These are phyloP conservation scores for Thalassiosira mediterranea DNA, from an alignment of 352 stramenopile species.

Conservation along the genomic window DNA sequence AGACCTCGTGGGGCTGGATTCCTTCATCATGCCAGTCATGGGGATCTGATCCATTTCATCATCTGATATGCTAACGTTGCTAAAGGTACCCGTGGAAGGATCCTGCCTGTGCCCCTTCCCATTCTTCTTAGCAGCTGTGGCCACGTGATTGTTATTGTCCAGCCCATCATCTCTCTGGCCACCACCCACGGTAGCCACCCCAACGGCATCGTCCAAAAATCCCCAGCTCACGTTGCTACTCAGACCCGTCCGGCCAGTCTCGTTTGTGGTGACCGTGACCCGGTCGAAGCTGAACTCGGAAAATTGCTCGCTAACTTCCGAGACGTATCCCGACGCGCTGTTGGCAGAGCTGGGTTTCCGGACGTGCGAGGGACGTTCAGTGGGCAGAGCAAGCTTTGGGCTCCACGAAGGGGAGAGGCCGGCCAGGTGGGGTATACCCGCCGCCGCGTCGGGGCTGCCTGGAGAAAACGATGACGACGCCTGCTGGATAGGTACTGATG, in stretches of 20 bases:
- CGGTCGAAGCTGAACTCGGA: conserved; percentile 48
- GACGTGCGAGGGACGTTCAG: too few relatives aligned
- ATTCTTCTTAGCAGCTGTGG: not conserved
- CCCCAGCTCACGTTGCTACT: conserved; percentile 31
- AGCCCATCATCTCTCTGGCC: not conserved
- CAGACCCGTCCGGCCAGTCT: not conserved
- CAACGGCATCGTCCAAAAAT: conserved; percentile 23
- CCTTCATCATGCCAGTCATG: conserved; percentile 2
- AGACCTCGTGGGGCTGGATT: too few relatives aligned
- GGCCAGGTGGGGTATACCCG: not conserved
- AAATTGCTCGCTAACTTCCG: conserved; percentile 6
- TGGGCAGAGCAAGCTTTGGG: not conserved
- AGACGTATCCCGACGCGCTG: conserved; percentile 10
- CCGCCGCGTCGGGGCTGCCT: too few relatives aligned
- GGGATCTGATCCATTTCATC: conserved; percentile 1
- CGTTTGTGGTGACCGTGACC: conserved; percentile 34
- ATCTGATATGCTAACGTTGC: conserved; percentile 9
- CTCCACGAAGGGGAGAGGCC: not conserved
- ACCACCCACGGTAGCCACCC: not conserved
- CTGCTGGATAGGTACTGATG: not conserved
- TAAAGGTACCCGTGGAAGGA: not conserved
- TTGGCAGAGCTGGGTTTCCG: not conserved
- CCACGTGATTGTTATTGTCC: not conserved
- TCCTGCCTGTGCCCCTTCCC: not conserved
- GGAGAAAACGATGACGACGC: too few relatives aligned